Evolutionary conservation across 352 stramenopile species (phyloP), one percentile per base, ranked within the genome.

Genomic region (Pythium pyrilobum): DNA sequence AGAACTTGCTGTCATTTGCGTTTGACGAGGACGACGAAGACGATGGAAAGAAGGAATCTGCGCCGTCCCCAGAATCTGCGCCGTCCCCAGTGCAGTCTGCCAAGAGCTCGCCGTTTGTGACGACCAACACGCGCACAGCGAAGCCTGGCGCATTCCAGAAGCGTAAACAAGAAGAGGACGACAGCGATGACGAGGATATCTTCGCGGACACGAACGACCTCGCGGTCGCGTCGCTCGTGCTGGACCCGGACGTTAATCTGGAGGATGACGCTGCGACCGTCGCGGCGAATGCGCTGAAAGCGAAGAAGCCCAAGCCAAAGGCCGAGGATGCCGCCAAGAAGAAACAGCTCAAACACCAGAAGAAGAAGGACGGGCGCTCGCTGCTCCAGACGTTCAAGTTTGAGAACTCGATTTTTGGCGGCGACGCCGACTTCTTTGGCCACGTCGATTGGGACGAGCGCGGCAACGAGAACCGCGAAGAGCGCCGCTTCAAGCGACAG

Each of bases 391-490:
- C 85, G 39, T 90, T 94, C 64, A 80, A 87, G 62, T 92, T 92
- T 42, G 84, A 94, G 57, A 89, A 92, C 68, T 91, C 77, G 54
- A 76, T 94, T 16, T 94, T 94, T 37, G 80, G 85, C 57, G 66
- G 63, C 12, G 68, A 79, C 18, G 61, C 69, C 28, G 73, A 85
- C 41, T 56, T 92, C 28, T 94, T 94, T 59, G 70, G 72, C 7
- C 73, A 94, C 44, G 69, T 94, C 7, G 71, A 91, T 39, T 94
- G 83, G 83, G 71, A 85, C 13, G 74, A 74, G 31, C 62, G 51
- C 18, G 66, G 80, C 37, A 58, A 53, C 5, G 79, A 87, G 34
- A 66, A 73, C 39, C 77, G 78, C 20, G 77, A 89, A 42, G 73
- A 81, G n/a, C 72, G 78, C 43, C 77, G 80, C 6, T 77, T 66